phyloP scores from a whole-genome alignment of 2,329 filamentous ascomycete species.

The Pochonia chlamydosporia region DNA sequence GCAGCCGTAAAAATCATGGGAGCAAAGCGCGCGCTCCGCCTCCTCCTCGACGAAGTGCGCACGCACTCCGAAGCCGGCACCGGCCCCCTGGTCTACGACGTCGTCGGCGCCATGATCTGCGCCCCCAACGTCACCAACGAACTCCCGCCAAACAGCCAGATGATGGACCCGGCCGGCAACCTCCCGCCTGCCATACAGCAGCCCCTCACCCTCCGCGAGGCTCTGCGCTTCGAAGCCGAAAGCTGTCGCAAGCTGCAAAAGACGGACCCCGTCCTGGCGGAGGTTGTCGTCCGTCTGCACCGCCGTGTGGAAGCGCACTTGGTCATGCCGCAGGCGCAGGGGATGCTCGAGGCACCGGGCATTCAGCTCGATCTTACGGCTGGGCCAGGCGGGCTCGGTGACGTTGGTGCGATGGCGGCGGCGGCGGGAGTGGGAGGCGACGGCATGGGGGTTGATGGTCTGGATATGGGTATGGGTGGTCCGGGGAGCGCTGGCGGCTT shows the following conservation, averaged over 20 bases:
- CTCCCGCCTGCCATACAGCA: conserved; percentile 34
- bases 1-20: conserved; percentile 56
- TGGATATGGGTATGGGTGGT: conserved; percentile 39
- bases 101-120: conserved; percentile 64
- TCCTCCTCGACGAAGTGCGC: conserved; percentile 63
- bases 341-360: conserved; percentile 36
- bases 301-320: conserved; percentile 62
- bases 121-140: conserved; percentile 53
- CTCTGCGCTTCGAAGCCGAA: conserved; percentile 52
- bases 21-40: conserved; percentile 50
- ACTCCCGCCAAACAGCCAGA: conserved; percentile 20
- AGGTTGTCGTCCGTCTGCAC: conserved; percentile 57
- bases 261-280: conserved; percentile 50
- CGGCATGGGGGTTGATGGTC: conserved; percentile 34
- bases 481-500: conserved; percentile 25
- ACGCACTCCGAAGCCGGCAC: conserved; percentile 54
- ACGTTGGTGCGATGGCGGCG: conserved; percentile 37
- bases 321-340: conserved; percentile 32
- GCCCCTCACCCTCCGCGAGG: conserved; percentile 52
- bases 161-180: conserved; percentile 30
- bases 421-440: conserved; percentile 36
- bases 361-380: conserved; percentile 35
- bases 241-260: conserved; percentile 51
- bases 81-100: conserved; percentile 59
- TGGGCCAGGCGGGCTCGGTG: conserved; percentile 30